Base-by-base conservation (phyloP, 768 basidiomycete genomes). In the Tricholoma matsutake region DNA sequence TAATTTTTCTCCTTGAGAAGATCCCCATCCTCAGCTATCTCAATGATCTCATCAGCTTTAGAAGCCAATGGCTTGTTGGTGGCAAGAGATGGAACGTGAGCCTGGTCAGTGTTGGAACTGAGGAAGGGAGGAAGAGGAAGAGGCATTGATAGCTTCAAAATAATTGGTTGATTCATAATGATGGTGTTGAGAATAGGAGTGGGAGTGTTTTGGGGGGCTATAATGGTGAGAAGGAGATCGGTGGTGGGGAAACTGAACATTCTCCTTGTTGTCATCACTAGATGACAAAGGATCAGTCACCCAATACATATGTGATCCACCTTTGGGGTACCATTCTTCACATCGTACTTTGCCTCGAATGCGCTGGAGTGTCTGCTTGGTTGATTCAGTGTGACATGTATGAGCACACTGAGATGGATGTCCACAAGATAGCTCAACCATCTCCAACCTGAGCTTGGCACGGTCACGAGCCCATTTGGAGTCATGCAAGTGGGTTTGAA, bases 381-480 rank as follows among this genome's bases (percentile, higher is more conserved):
- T 45, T 22, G 43, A 45, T 18, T 18, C 7, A 10, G 43, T 45
- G 43, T 20, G 18, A 45, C 20, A 9, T 18, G 43, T 22, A 45
- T 20, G 43, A 8, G 43, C 7, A 9, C 7, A 18, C 18, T 45
- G 43, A 45, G 43, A 45, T 20, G 43, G 43, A 18, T 20, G 18
- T 45, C 43, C 43, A 45, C 41, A 37, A 45, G 37, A 41, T 52
- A 35, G 61, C 56, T 62, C 63, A 28, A 60, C 66, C 6, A 65
- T 54, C 37, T 65, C 45, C 20, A 45, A 45, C 43, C 22, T 57
- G 64, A 54, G 39, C 45, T 69, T 61, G 1, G 62, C 47, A 10
- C 31, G 57, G 56, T 74, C 67, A 37, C 49, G 59, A 4, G 18
- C 59, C 10, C 59, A 59, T 18, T 68, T 63, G n/a, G 57, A 41